phyloP scores from a whole-genome alignment of 225 moss, liverwort and hornwort species.

The Lunularia cruciata region DNA sequence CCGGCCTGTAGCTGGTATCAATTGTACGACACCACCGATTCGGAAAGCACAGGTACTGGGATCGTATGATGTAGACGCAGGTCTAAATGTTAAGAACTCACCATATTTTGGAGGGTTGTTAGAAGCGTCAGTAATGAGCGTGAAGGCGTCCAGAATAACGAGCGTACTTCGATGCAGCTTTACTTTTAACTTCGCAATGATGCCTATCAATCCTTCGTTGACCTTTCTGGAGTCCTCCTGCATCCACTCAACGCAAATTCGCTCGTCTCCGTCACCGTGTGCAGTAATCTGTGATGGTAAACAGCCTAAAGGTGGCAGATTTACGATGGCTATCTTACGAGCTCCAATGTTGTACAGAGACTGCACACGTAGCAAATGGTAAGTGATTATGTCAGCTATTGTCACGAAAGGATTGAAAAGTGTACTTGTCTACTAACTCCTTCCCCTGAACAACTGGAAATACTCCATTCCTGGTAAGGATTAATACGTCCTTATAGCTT shows the following conservation, averaged over 20 bases:
- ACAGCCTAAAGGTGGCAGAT: conserved; percentile 63
- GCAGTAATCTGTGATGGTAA: conserved; percentile 62
- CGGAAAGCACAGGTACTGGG: too few species aligned
- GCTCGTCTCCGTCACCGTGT: conserved; percentile 16
- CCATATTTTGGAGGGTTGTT: conserved; percentile 14
- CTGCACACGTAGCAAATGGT: conserved; percentile 44
- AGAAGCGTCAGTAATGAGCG: conserved; percentile 8
- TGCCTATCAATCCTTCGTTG: not conserved
- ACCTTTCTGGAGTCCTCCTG: conserved; percentile 5
- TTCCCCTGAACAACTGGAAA: too few species aligned
- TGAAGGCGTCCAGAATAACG: conserved; percentile 13
- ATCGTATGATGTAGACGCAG: too few species aligned
- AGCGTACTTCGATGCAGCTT: not conserved
- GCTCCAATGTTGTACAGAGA: conserved; percentile 55
- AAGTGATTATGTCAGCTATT: too few species aligned
- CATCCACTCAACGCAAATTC: conserved; percentile 13
- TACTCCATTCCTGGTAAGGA: too few species aligned
- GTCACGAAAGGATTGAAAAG: too few species aligned
- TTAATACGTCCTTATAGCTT: too few species aligned
- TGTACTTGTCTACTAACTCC: too few species aligned
- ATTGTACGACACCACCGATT: too few species aligned
- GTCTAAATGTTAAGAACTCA: not conserved
- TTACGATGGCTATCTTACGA: conserved; percentile 50
- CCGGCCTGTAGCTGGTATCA: too few species aligned
- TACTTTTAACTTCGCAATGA: not conserved